Base-by-base conservation (phyloP, 208 protist species). In the Acanthamoeba castellanii region DNA sequence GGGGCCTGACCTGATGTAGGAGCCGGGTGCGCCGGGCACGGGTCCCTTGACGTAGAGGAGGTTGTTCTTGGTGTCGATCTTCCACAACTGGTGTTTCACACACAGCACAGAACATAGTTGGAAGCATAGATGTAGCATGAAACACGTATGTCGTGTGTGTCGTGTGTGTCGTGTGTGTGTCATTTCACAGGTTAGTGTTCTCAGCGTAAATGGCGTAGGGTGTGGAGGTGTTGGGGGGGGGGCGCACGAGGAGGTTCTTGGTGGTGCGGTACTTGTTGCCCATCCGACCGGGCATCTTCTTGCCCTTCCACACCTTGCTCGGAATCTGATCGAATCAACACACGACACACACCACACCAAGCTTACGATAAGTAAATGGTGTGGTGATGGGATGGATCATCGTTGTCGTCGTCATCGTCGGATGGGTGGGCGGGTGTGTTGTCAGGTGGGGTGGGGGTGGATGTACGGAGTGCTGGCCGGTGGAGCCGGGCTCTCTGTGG, bases 271-370 rank as follows among this genome's bases (percentile, higher is more conserved):
- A 27, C 50, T 96, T 61, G 70, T 27, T 13, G 42, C 96, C 97
- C 97, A 98, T 97, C 25, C 89, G 85, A 11, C 97, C 97, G 27
- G 96, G 92, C 96, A 98, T 97, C 61, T 97, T 98, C 92, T 98
- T 98, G 45, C 95, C 95, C 81, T 97, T 97, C 22, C 45, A 98
- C n/a, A 97, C 89, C 30, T 94, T 90, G 66, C 94, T 90, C 55
- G 94, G 94, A 42, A 87, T 87, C 64, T 96, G 84, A 9, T 50
- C n/a, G n/a, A n/a, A n/a, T n/a, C n/a, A n/a, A n/a, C n/a, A n/a
- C n/a, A n/a, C n/a, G n/a, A n/a, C n/a, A n/a, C n/a, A n/a, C n/a
- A n/a, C n/a, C n/a, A n/a, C n/a, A n/a, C n/a, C n/a, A n/a, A n/a
- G n/a, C n/a, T n/a, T n/a, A n/a, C n/a, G n/a, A n/a, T n/a, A n/a